These are phyloP conservation scores for Lantana camara DNA, from an alignment of 257 asterid species.

Conservation along the genomic window DNA sequence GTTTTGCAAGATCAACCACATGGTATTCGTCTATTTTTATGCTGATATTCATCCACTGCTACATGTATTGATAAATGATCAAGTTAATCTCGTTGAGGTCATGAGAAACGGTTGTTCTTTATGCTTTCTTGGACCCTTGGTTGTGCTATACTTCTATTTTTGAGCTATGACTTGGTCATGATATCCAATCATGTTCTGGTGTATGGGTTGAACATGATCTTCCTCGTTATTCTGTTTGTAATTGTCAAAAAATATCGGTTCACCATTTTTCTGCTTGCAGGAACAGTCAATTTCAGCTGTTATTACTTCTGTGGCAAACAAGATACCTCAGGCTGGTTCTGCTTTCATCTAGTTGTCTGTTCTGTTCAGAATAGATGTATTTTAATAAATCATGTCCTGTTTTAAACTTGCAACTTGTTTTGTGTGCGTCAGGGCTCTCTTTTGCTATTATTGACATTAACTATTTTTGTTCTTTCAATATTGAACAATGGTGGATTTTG, in stretches of 20 bases:
- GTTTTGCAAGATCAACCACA: not conserved
- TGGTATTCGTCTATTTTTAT: not conserved
- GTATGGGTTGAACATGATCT: not conserved
- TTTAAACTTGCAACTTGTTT: too few species aligned
- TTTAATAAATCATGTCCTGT: not conserved
- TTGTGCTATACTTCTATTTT: conserved; percentile 12
- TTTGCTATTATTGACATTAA: not conserved
- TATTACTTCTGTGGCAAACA: conserved; percentile 85
- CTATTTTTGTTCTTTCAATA: not conserved
- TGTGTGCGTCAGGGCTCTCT: too few species aligned
- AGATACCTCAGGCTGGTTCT: conserved; percentile 92
- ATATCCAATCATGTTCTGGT: not conserved
- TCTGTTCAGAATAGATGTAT: not conserved
- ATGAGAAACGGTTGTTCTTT: conserved; percentile 8
- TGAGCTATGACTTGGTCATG: conserved; percentile 9
- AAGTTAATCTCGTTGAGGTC: conserved; percentile 12
- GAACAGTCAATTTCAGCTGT: conserved; percentile 93
- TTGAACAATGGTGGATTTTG: not conserved
- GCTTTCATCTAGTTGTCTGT: not conserved
- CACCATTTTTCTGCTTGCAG: conserved; percentile 46
- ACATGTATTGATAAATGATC: conserved; percentile 15
- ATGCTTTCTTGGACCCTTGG: too few species aligned
- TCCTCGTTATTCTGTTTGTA: conserved; percentile 5
- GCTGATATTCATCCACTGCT: not conserved
- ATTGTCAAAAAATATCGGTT: not conserved